Evolutionary conservation across 1,139 yeast genomes (phyloP).

Genomic region (Saccharomyces hybrid): DNA sequence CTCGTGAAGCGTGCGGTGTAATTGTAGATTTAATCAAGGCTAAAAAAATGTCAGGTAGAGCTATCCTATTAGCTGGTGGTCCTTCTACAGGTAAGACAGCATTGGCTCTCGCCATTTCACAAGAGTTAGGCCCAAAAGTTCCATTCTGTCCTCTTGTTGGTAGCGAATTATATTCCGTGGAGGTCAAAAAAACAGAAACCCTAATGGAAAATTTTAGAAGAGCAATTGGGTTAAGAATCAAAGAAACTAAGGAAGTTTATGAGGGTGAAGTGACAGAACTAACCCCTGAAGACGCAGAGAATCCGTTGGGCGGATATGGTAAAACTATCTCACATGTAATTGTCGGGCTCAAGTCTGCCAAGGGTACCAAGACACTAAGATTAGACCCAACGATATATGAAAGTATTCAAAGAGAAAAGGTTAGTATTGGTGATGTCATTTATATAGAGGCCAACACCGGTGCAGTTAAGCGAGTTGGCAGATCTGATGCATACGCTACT

Average conservation of each 20-base stretch:
- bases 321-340: conserved; percentile 92
- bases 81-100: conserved; percentile 99
- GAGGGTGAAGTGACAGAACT: conserved; percentile 97
- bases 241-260: conserved; percentile 95
- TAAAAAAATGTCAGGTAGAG: conserved; percentile 91
- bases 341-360: conserved; percentile 90
- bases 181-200: conserved; percentile 94
- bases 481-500: conserved; percentile 97
- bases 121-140: conserved; percentile 95
- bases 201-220: conserved; percentile 96
- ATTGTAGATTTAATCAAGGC: conserved; percentile 90
- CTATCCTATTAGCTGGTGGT: conserved; percentile 91
- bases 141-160: conserved; percentile 99
- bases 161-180: conserved; percentile 90
- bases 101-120: conserved; percentile 89
- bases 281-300: conserved; percentile 95
- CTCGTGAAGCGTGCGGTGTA: conserved; percentile 96
- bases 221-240: conserved; percentile 91
- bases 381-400: conserved; percentile 95
- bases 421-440: conserved; percentile 91
- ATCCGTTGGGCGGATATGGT: conserved; percentile 96
- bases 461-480: conserved; percentile 92
- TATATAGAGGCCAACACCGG: conserved; percentile 98
- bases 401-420: conserved; percentile 90
- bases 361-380: conserved; percentile 88